These are phyloP conservation scores for Acanthamoeba sp. DNA, from an alignment of 208 protist genomes.

Conservation along the genomic window DNA sequence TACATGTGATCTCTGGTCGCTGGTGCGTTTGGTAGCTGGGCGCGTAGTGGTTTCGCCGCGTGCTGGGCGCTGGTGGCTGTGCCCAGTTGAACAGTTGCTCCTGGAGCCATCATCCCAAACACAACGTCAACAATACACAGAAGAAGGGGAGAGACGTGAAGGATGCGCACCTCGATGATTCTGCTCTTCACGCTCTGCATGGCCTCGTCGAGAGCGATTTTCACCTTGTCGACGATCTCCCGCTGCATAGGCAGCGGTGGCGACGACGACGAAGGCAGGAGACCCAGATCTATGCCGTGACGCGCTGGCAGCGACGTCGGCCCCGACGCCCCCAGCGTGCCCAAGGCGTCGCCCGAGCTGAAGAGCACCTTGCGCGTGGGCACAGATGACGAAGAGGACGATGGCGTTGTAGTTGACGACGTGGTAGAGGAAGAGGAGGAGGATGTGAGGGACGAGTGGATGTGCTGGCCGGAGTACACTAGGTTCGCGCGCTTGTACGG, in stretches of 20 bases:
- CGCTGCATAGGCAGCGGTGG: conserved; percentile 38
- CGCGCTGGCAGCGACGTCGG: background rate
- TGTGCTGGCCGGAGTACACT: conserved; percentile 22
- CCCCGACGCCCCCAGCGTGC: background rate
- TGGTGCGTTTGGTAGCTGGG: background rate
- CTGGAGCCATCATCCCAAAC: background rate
- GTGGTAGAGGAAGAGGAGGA: background rate
- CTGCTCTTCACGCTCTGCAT: conserved; percentile 11
- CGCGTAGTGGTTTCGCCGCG: conserved; percentile 2
- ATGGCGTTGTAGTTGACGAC: background rate
- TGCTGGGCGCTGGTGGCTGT: background rate
- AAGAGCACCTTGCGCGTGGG: background rate
- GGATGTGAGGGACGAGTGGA: background rate
- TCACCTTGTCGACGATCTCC: conserved; percentile 40
- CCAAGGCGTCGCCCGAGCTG: conserved; percentile 10
- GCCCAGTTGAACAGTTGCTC: conserved; percentile 29
- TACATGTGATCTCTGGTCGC: background rate
- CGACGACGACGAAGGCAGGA: conserved; percentile 29
- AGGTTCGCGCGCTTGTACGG: conserved; percentile 50
- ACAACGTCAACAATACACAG: background rate
- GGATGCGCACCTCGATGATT: conserved; percentile 11
- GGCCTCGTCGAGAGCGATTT: conserved; percentile 33
- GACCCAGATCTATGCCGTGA: background rate
- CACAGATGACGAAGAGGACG: background rate
- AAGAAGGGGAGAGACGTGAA: background rate